These are phyloP conservation scores for Cytospora piceae DNA, from an alignment of 2,329 filamentous ascomycete species.

Conservation along the genomic window DNA sequence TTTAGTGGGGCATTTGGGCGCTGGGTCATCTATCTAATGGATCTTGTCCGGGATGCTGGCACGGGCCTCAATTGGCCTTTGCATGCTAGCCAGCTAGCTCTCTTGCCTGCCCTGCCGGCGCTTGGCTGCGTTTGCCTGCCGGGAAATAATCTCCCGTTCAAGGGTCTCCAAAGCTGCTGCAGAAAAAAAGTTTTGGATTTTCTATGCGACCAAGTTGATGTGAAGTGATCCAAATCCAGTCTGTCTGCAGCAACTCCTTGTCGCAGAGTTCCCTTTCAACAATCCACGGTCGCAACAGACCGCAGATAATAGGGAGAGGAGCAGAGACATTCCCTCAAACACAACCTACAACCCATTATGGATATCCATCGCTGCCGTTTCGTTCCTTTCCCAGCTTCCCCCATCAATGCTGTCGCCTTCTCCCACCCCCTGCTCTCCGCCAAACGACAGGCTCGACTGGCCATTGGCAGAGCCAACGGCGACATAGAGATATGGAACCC, in stretches of 20 bases:
- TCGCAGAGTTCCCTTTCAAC: constrained; percentile 11
- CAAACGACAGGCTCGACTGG: constrained; percentile 66
- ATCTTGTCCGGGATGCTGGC: too few relatives aligned
- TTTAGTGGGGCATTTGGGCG: too few relatives aligned
- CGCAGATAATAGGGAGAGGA: constrained; percentile 17
- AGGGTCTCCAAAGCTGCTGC: constrained; percentile 12
- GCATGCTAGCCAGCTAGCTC: not conserved
- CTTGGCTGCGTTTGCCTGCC: not conserved
- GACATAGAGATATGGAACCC: constrained; percentile 99
- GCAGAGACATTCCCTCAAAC: constrained; percentile 24
- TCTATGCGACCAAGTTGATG: not conserved
- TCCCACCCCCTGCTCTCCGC: constrained; percentile 67
- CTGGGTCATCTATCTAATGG: too few relatives aligned
- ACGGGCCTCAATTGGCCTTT: too few relatives aligned
- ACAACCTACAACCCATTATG: constrained; percentile 56
- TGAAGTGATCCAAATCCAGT: not conserved
- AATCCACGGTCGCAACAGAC: constrained; percentile 16
- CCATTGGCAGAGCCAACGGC: constrained; percentile 89
- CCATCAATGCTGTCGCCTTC: constrained; percentile 94
- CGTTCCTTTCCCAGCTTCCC: constrained; percentile 85
- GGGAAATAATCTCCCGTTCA: not conserved
- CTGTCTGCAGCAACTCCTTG: not conserved
- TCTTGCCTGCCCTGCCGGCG: not conserved
- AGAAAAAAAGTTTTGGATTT: constrained; percentile 32
- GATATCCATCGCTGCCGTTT: constrained; percentile 98